Evolutionary conservation across 2,329 filamentous ascomycete species (phyloP), one percentile per base, ranked within the genome.

Genomic region (Myriosclerotinia duriaeana): DNA sequence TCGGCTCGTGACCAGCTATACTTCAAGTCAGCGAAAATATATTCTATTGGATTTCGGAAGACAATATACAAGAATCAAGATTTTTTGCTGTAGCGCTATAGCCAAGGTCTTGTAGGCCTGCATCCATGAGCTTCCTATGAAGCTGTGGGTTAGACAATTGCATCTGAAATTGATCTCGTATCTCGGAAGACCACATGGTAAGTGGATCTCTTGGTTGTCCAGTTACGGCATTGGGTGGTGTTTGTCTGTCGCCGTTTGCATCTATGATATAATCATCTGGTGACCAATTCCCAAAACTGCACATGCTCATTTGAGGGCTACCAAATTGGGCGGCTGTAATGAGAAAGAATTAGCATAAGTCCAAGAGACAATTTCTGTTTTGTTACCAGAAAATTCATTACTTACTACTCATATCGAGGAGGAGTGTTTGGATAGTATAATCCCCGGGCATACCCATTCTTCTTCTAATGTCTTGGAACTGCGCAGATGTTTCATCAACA

Each of bases 401-500:
- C 44, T 46, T 46, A 46, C 44, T 7, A 46, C 44, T 46, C 44
- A 46, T 46, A 46, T 46, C 44, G 44, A 46, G 17, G 17, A 46
- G 44, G 44, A 46, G 44, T 46, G 44, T 46, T 46, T 46, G 44
- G 44, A 46, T 46, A 46, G 44, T 46, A 46, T 46, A 46, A 46
- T 46, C 44, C 44, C 44, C 44, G 44, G 44, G 44, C 44, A n/a
- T 46, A 46, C 44, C 44, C 44, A 46, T n/a, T 46, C 20, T 17
- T 46, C 17, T 46, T n/a, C 17, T 46, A 46, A 46, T 46, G 20
- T 46, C 44, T 46, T 46, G 44, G 44, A n/a, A 46, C 44, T 46
- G 20, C 17, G 3, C 1, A 46, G 44, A n/a, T 46, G 44, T 46
- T 46, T n/a, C 17, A 46, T 46, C 44, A 46, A 46, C 44, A 46